Evolutionary conservation across 2,329 filamentous ascomycete species (phyloP).

Genomic region (Ploettnerulaceae sp.): DNA sequence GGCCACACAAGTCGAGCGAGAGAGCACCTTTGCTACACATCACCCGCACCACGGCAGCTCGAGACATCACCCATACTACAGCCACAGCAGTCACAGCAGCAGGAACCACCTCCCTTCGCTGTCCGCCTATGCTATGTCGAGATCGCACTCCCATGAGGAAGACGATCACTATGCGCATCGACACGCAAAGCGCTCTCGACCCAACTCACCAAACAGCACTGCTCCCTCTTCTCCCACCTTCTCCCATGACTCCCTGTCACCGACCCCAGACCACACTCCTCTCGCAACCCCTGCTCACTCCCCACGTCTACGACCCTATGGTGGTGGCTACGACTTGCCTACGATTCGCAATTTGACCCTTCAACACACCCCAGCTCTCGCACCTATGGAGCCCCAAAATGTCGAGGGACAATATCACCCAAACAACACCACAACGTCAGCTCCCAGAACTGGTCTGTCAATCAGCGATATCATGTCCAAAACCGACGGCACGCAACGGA

Average conservation of each 20-base stretch:
- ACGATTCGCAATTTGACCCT: conserved; percentile 72
- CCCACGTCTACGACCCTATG: conserved; percentile 73
- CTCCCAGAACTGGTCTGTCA: conserved; percentile 63
- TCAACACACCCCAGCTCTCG: conserved; percentile 59
- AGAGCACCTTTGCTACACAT: conserved; percentile 36
- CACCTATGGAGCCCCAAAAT: conserved; percentile 57
- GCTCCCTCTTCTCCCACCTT: conserved; percentile 95
- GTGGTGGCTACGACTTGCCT: conserved; percentile 73
- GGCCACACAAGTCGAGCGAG: conserved; percentile 58
- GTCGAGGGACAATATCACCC: conserved; percentile 36
- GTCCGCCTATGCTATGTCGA: conserved; percentile 89
- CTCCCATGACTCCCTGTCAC: conserved; percentile 91
- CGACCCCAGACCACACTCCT: conserved; percentile 97
- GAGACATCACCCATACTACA: conserved; percentile 52
- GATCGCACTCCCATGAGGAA: conserved; percentile 76
- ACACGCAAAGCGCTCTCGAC: conserved; percentile 80
- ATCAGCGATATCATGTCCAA: conserved; percentile 91
- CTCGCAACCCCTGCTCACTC: conserved; percentile 94
- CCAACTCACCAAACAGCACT: conserved; percentile 91
- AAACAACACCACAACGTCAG: conserved; percentile 34
- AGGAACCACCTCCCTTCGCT: conserved; percentile 48
- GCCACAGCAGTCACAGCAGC: conserved; percentile 39
- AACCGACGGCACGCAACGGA: conserved; percentile 80
- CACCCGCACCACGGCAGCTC: conserved; percentile 39
- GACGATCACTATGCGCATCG: conserved; percentile 73